These are phyloP conservation scores for Thecaphora thlaspeos DNA, from an alignment of 1,284 basidiomycete species.

Conservation along the genomic window DNA sequence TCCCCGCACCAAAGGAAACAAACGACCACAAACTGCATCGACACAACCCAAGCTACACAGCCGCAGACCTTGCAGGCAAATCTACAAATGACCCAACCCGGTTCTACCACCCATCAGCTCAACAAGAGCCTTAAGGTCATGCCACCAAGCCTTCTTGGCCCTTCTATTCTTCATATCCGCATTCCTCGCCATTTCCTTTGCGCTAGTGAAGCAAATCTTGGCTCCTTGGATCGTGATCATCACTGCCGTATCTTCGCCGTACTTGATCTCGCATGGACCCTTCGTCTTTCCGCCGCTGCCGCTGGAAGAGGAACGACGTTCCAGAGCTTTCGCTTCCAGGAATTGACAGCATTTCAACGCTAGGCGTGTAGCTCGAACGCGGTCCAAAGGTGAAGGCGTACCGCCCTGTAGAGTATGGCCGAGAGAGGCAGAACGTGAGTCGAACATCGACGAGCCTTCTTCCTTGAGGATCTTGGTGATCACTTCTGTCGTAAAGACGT, in stretches of 20 bases:
- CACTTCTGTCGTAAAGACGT: constrained; percentile 86
- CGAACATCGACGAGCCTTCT: constrained; percentile 87
- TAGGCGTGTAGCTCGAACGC: constrained; percentile 83
- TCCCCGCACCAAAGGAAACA: too few species aligned
- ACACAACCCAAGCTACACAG: too few species aligned
- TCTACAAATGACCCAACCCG: too few species aligned
- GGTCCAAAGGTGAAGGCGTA: constrained; percentile 88
- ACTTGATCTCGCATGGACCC: constrained; percentile 35
- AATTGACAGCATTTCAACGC: constrained; percentile 91
- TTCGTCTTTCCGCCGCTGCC: constrained; percentile 44
- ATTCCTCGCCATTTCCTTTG: constrained; percentile 76
- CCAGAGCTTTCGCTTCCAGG: constrained; percentile 75
- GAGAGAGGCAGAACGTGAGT: constrained; percentile 86
- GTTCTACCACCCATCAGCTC: constrained; percentile 46
- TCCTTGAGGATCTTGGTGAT: constrained; percentile 92
- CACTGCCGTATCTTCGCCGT: constrained; percentile 68
- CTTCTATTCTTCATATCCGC: constrained; percentile 88
- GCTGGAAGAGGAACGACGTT: constrained; percentile 28
- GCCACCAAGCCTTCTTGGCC: constrained; percentile 82
- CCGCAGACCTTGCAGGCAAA: too few species aligned
- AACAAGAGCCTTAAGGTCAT: constrained; percentile 40
- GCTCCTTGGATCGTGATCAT: constrained; percentile 88
- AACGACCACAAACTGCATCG: too few species aligned
- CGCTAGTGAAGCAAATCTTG: constrained; percentile 75
- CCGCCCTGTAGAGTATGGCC: constrained; percentile 96